Evolutionary conservation across 148 eudicot genomes (phyloP).

Genomic region (Gaultheria prostrata): DNA sequence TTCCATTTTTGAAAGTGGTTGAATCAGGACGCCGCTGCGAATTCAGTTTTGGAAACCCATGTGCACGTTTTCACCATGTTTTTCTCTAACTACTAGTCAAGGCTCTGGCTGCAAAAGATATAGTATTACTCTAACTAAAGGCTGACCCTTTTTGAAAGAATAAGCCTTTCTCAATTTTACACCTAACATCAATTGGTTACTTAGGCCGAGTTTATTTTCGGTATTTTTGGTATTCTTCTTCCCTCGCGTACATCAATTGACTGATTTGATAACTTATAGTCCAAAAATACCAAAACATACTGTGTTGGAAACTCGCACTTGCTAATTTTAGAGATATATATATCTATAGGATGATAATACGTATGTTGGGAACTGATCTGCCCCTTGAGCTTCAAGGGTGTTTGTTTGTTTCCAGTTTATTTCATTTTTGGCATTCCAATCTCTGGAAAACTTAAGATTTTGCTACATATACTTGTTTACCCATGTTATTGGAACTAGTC

Average conservation of each 20-base stretch:
- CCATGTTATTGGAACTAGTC: not conserved
- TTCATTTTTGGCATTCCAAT: not conserved
- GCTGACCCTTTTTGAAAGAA: not conserved
- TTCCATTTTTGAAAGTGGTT: not conserved
- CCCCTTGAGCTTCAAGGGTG: conserved; percentile 14
- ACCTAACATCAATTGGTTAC: not conserved
- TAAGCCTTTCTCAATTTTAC: not conserved
- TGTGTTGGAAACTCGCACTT: no score
- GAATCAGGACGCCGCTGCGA: not conserved
- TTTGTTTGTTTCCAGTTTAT: not conserved
- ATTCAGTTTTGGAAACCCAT: not conserved
- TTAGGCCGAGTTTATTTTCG: not conserved
- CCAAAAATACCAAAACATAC: no score
- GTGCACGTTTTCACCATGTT: not conserved
- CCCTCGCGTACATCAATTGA: no score
- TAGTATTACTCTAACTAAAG: not conserved
- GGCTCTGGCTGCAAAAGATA: not conserved
- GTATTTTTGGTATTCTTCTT: no score
- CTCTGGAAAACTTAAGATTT: not conserved
- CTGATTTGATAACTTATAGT: no score
- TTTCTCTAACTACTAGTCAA: not conserved
- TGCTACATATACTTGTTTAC: not conserved
- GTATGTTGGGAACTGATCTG: not conserved
- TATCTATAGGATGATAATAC: not conserved
- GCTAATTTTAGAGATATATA: no score